Evolutionary conservation across 257 asterid genomes (phyloP).

Genomic region (Solanum chiquidenum): DNA sequence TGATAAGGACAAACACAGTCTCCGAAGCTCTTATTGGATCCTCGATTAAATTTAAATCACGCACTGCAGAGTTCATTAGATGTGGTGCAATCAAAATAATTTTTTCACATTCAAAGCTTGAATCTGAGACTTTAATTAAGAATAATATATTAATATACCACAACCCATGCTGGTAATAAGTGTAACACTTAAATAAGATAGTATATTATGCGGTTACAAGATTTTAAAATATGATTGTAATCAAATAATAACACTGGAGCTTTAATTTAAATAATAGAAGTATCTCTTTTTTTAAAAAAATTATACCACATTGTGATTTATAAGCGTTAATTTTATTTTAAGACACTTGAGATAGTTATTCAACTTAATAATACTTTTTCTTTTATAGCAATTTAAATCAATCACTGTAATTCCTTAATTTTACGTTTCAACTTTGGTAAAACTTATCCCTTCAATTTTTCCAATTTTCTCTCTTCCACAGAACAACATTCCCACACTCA

Average conservation of each 20-base stretch:
- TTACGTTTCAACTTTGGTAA: neutral
- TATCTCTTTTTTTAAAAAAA: neutral
- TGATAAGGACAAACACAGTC: conserved; percentile 7
- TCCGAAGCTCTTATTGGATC: no score
- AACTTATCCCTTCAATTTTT: neutral
- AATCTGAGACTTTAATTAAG: no score
- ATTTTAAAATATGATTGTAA: neutral
- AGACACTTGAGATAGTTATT: neutral
- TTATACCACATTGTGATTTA: neutral
- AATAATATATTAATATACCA: no score
- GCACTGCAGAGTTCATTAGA: rapidly evolving
- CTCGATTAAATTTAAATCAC: no score
- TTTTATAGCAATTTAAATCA: neutral
- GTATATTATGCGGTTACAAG: neutral
- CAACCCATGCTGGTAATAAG: no score
- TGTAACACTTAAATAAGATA: neutral
- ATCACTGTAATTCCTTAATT: neutral
- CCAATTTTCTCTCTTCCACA: neutral
- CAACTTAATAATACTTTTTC: neutral
- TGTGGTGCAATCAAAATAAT: no score
- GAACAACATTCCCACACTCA: neutral
- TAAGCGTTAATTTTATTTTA: neutral
- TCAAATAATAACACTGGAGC: neutral
- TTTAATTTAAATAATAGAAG: neutral
- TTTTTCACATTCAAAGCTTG: no score